Base-by-base conservation (phyloP, 331 rosid species). In the Saraca asoca region DNA sequence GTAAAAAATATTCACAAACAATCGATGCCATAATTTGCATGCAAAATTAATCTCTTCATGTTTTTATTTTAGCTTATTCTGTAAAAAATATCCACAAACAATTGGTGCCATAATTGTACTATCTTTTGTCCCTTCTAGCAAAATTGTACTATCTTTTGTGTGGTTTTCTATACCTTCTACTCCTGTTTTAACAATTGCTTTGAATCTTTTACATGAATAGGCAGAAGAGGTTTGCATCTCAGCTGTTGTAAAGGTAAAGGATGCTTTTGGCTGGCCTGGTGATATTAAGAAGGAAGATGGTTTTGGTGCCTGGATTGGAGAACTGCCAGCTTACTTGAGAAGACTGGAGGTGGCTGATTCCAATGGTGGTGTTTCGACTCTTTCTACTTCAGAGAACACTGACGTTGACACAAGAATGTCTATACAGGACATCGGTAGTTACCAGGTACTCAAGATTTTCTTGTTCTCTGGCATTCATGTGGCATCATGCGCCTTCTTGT, bases 371-470 rank as follows among this genome's bases (percentile, higher is more conserved):
- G 38, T 66, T 79, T 69, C 86, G 60, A 50, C 78, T 59, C 70
- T 70, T 68, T 16, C 82, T 71, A 51, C 74, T 35, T 66, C 74
- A 7, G 87, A 85, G 29, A 78, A 69, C 19, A 69, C 78, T 68
- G 86, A 80, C 44, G 82, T 61, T 44, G 82, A 76, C 34, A 66
- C 81, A 51, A 81, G 78, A 81, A 53, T 55, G 50, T 72, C 87
- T 50, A 72, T 88, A 17, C 96, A 83, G 65, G 94, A 89, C 60
- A 87, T 92, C 66, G 96, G 91, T 48, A 89, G 95, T 82, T 92
- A 89, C 73, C 96, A 92, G 98, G 98, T 89, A 70, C 64, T 55
- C 61, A 57, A 35, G 18, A 50, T 66, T 42, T 33, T 64, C 16
- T 17, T 59, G 41, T 50, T 19, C 20, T 61, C 51, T 45, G 48